A percentile compares a stretch with the other conserved stretches of the same genome.
Conservation (phyloP, 805 yeast genomes). For the Candida easanensis region DNA sequence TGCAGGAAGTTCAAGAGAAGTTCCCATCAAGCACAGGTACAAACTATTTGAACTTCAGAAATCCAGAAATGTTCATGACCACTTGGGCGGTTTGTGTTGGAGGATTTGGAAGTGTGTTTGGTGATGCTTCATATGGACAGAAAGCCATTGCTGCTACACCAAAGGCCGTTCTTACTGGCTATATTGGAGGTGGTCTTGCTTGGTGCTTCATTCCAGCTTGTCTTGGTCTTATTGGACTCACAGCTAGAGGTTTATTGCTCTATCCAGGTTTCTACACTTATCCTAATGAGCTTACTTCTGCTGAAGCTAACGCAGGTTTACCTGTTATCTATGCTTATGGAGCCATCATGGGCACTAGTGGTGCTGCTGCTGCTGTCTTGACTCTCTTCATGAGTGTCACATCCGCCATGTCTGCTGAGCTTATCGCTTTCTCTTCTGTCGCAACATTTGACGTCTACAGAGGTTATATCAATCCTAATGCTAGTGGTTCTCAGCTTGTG, state of each 20-base stretch:
- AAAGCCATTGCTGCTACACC: slow-evolving; percentile 43
- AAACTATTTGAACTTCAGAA: slow-evolving; percentile 32
- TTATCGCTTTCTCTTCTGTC: slow-evolving; percentile 40
- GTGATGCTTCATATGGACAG: slow-evolving; percentile 38
- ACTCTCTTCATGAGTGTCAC: slow-evolving; percentile 44
- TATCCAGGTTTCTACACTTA: slow-evolving; percentile 38
- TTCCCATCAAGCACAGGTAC: slow-evolving; percentile 32
- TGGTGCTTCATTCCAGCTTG: slow-evolving; percentile 39
- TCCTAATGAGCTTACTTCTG: slow-evolving; percentile 36
- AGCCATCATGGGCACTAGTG: slow-evolving; percentile 46
- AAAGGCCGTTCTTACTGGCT: slow-evolving; percentile 32
- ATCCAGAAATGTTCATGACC: slow-evolving; percentile 29
- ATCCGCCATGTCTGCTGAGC: slow-evolving; percentile 41
- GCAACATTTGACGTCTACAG: slow-evolving; percentile 40
- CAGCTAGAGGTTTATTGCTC: slow-evolving; percentile 33
- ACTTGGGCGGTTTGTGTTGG: slow-evolving; percentile 33
- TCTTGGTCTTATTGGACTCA: slow-evolving; percentile 36
- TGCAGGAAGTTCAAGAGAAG: slow-evolving; percentile 32
- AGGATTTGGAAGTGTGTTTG: slow-evolving; percentile 33
- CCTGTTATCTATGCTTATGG: slow-evolving; percentile 37
- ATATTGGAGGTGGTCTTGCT: slow-evolving; percentile 35
- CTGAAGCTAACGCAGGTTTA: slow-evolving; percentile 39
- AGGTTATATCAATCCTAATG: slow-evolving; percentile 37
- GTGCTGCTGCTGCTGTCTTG: slow-evolving; percentile 39
- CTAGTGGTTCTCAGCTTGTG: slow-evolving; percentile 37